phyloP scores from a whole-genome alignment of 2,329 filamentous ascomycete species.

The Ascosphaera pollenicola region DNA sequence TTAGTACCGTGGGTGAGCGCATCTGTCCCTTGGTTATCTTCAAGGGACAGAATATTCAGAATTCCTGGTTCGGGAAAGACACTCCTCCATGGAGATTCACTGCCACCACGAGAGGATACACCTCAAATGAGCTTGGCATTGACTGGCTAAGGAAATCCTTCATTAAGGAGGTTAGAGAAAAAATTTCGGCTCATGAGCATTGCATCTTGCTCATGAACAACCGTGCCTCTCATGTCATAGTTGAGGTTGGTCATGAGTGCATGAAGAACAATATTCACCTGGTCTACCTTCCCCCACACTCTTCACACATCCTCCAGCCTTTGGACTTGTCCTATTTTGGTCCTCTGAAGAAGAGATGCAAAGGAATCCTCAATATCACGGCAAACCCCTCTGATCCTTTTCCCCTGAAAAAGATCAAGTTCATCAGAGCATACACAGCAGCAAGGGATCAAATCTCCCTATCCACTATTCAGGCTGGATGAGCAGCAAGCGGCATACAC shows the following conservation, averaged over 20 bases:
- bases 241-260: too few species aligned
- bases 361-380: not conserved
- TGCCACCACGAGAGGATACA: slow-evolving; percentile 1
- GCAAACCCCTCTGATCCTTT: too few species aligned
- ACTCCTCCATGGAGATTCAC: not conserved
- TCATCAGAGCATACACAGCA: too few species aligned
- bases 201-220: slow-evolving; percentile 1
- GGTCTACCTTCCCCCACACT: slow-evolving; percentile 2
- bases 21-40: not conserved
- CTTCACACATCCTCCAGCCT: slow-evolving; percentile 1
- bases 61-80: not conserved
- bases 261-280: slow-evolving; percentile 1
- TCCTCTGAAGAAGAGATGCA: not conserved
- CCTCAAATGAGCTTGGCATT: slow-evolving; percentile 1
- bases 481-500: too few species aligned
- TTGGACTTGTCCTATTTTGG: slow-evolving; percentile 1
- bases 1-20: not conserved
- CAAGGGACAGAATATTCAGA: slow-evolving; percentile 1
- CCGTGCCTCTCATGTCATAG: not conserved
- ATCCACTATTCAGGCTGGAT: too few species aligned
- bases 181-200: not conserved
- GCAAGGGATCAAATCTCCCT: too few species aligned
- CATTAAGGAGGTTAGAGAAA: not conserved
- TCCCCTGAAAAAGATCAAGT: too few species aligned
- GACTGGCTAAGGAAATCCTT: slow-evolving; percentile 1